Evolutionary conservation across 345 rosid genomes (phyloP), one percentile per base, ranked within the genome.

Genomic region (Camelina hispida): DNA sequence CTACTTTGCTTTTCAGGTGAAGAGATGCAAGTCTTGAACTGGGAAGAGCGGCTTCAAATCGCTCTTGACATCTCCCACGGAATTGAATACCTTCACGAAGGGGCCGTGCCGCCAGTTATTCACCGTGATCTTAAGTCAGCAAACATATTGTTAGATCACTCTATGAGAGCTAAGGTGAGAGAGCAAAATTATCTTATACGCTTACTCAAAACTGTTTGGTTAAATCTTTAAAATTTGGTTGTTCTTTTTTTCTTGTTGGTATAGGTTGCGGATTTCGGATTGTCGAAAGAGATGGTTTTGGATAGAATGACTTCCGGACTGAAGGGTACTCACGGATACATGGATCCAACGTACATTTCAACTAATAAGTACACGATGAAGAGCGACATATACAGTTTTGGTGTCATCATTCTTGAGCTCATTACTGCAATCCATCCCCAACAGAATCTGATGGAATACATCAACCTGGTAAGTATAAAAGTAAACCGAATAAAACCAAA

Each of bases 121-220:
- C 99, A 95, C 68, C 93, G 99, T 22, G 99, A 95, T 78, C 81
- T 95, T n/a, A 95, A 90, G 83, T 90, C 99, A 1, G 97, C 97
- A 17, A 90, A 95, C 78, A 92, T 95, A 73, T 74, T 92, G 77
- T 73, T 95, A 82, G 99, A 95, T 73, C 86, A 76, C 42, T 86
- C 88, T 59, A 90, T 89, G 97, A 82, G 93, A 77, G 99, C 97
- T 68, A 95, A 92, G 93, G 97, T 92, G 47, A 82, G 78, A 51
- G 52, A 62, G 44, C 11, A 62, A 14, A 37, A 13, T 18, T 40
- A 44, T 30, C 32, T 30, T 7, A 5, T 13, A 35, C 2, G 17
- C 20, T 35, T 52, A 22, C 56, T 18, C 53, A 50, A 43, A n/a
- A 48, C 30, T 54, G 40, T 13, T 72, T 78, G 6, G 62, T 52